A percentile compares a stretch with the other conserved stretches of the same genome.
Conservation (phyloP, 192 early-diverging fungal species). For the Allomyces arbusculus region DNA sequence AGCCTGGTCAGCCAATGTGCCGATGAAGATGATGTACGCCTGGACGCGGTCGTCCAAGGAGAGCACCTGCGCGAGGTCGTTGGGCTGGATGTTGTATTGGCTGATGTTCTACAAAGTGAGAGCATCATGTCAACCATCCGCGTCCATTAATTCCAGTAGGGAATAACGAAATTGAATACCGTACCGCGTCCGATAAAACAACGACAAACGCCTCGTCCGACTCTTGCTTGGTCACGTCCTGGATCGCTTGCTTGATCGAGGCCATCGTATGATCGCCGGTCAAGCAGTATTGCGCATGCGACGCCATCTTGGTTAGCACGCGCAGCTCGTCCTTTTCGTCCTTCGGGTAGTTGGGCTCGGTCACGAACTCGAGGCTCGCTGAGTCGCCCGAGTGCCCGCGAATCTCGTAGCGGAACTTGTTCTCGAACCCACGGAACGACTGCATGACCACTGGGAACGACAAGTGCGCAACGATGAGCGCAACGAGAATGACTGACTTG, state of each 20-base stretch:
- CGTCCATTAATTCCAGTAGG: no score
- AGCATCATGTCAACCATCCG: no score
- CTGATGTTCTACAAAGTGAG: conserved; percentile 25
- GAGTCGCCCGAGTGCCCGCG: conserved; percentile 58
- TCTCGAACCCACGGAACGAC: conserved; percentile 47
- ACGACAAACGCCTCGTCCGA: conserved; percentile 64
- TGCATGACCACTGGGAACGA: conserved; percentile 39
- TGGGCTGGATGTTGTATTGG: conserved; percentile 57
- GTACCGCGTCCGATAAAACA: conserved; percentile 47
- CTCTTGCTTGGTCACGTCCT: conserved; percentile 45
- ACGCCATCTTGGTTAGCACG: conserved; percentile 46
- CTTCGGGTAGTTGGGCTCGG: conserved; percentile 45
- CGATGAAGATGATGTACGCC: conserved; percentile 59
- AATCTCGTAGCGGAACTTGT: conserved; percentile 60
- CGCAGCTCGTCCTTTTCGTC: conserved; percentile 55
- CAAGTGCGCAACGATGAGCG: neutral
- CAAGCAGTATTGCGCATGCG: conserved; percentile 61
- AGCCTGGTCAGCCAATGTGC: conserved; percentile 53
- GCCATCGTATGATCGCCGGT: conserved; percentile 54
- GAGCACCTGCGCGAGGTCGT: conserved; percentile 38
- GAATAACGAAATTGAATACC: no score
- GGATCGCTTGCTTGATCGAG: conserved; percentile 39
- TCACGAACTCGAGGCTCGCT: conserved; percentile 49
- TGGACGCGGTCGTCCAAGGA: conserved; percentile 50
- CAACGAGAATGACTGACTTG: neutral